These are phyloP conservation scores for Castanea sativa DNA, from an alignment of 306 rosid species.

Conservation along the genomic window DNA sequence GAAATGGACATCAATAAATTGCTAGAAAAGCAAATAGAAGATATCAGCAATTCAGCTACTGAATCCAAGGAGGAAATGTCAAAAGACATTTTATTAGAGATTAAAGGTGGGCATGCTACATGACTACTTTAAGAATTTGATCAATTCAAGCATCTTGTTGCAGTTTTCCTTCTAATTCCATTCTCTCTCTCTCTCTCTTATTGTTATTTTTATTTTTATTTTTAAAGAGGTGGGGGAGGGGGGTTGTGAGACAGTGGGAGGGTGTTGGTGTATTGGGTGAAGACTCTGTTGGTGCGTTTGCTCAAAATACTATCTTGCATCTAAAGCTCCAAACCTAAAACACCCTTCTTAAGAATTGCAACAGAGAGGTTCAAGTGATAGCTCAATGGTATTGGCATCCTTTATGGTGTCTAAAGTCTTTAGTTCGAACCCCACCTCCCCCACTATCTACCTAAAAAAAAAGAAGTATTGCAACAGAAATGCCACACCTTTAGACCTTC, in stretches of 20 bases:
- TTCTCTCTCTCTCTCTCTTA: background rate
- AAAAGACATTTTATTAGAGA: background rate
- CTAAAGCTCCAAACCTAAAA: background rate
- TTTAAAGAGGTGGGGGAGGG: too few species aligned
- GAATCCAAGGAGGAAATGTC: slow-evolving; percentile 1
- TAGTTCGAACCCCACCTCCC: too few species aligned
- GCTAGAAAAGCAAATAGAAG: slow-evolving; percentile 22
- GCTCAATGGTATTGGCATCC: too few species aligned
- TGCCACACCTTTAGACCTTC: background rate
- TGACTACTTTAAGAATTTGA: background rate
- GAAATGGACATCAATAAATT: slow-evolving; percentile 15
- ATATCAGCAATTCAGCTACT: slow-evolving; percentile 9
- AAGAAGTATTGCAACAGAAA: background rate
- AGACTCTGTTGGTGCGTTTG: background rate
- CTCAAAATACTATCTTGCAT: background rate
- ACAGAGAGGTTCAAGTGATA: background rate
- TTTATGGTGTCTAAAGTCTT: too few species aligned
- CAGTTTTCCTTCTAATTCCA: background rate
- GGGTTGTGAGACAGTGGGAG: too few species aligned
- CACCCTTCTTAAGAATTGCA: background rate
- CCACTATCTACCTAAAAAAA: too few species aligned
- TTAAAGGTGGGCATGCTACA: slow-evolving; percentile 7
- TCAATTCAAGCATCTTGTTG: slow-evolving; percentile 2
- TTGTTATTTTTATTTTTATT: too few species aligned
- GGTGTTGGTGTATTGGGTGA: background rate